phyloP scores from a whole-genome alignment of 306 rosid species.

The Medicago truncatula region DNA sequence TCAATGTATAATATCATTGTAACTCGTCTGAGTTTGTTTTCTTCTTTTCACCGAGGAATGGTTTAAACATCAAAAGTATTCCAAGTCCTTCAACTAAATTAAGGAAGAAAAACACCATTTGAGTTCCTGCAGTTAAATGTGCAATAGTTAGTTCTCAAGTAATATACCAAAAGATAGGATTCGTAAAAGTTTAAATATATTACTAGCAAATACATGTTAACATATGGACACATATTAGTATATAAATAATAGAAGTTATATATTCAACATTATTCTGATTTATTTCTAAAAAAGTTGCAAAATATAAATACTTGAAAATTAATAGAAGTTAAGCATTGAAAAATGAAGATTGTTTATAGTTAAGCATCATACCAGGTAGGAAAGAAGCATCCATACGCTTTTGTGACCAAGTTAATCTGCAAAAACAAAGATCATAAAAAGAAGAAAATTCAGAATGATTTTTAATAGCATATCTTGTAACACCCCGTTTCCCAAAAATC shows the following conservation, averaged over 20 bases:
- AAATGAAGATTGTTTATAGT: neutral
- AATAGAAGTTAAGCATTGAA: too few relatives aligned
- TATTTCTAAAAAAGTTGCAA: too few relatives aligned
- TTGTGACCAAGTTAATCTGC: constrained; percentile 60
- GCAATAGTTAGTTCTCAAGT: neutral
- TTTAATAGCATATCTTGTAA: neutral
- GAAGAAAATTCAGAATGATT: neutral
- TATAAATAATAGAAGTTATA: too few relatives aligned
- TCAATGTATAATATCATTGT: constrained; percentile 6
- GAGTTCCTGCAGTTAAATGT: constrained; percentile 44
- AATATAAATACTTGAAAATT: too few relatives aligned
- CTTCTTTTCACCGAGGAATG: constrained; percentile 44
- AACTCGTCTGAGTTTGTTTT: constrained; percentile 1
- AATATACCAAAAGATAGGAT: too few relatives aligned
- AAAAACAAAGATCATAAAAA: constrained; percentile 20
- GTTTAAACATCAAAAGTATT: constrained; percentile 50
- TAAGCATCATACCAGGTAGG: constrained; percentile 52
- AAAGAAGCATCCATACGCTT: constrained; percentile 51
- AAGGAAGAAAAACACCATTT: constrained; percentile 44
- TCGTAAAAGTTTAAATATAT: too few relatives aligned
- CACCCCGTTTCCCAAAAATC: too few relatives aligned
- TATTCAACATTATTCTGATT: too few relatives aligned
- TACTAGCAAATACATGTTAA: too few relatives aligned
- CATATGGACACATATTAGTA: too few relatives aligned
- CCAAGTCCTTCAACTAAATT: constrained; percentile 48